Percentiles rank a stretch among this genome's conserved stretches.
These are phyloP conservation scores for Biscogniauxia sp. DNA, from an alignment of 2,329 filamentous ascomycete species.

Conservation along the genomic window DNA sequence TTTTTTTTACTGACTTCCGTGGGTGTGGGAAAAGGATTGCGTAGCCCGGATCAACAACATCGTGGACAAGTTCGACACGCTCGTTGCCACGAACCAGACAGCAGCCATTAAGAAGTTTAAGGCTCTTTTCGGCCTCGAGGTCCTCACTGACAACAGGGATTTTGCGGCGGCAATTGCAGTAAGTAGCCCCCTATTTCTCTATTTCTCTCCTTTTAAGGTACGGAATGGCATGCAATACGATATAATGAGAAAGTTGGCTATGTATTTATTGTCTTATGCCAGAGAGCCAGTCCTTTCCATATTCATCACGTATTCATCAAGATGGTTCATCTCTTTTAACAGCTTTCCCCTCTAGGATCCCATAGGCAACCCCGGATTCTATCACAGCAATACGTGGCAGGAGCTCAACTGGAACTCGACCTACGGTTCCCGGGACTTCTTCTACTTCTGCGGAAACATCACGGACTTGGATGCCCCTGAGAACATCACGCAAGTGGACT, in stretches of 20 bases:
- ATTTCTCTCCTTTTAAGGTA: not conserved
- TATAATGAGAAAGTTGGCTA: no score
- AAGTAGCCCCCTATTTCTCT: not conserved
- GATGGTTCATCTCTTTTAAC: not conserved
- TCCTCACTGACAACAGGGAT: conserved; percentile 43
- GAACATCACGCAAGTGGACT: conserved; percentile 44
- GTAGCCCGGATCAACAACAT: conserved; percentile 47
- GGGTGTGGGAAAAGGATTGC: conserved; percentile 37
- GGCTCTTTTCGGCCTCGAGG: conserved; percentile 45
- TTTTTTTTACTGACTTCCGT: not conserved
- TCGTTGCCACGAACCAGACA: conserved; percentile 42
- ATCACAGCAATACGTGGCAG: conserved; percentile 52
- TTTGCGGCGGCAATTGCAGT: conserved; percentile 46
- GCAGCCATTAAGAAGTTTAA: conserved; percentile 44
- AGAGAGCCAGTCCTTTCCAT: no score
- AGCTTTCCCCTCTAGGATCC: conserved; percentile 11
- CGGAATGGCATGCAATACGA: no score
- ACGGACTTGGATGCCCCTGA: conserved; percentile 44
- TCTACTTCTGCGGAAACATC: conserved; percentile 50
- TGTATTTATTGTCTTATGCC: no score
- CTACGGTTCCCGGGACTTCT: conserved; percentile 46
- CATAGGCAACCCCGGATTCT: conserved; percentile 37
- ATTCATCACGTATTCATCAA: no score
- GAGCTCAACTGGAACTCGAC: conserved; percentile 47
- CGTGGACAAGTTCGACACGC: conserved; percentile 47